These are phyloP conservation scores for Symbiotaphrina buchneri DNA, from an alignment of 495 filamentous ascomycete genomes.

Conservation along the genomic window DNA sequence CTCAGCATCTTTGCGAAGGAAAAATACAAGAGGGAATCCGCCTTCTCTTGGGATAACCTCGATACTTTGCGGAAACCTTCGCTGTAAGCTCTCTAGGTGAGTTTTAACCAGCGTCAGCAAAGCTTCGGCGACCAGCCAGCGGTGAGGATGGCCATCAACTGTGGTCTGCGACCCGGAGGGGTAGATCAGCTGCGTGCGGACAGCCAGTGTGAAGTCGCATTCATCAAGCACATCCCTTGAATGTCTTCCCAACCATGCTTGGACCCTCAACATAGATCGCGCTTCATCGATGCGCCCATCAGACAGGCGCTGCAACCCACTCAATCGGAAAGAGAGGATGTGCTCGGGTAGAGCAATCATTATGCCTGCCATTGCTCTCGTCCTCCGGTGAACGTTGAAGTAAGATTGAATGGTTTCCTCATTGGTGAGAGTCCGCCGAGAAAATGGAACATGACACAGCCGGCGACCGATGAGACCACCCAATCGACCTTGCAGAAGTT, in stretches of 20 bases:
- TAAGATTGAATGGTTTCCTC: conserved; percentile 16
- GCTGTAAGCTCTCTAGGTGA: conserved; percentile 12
- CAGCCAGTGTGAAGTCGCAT: conserved; percentile 26
- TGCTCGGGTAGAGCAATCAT: conserved; percentile 27
- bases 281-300: conserved; percentile 21
- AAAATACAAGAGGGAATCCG: conserved; percentile 17
- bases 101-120: conserved; percentile 17
- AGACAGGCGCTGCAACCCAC: conserved; percentile 10
- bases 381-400: conserved; percentile 11
- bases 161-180: conserved; percentile 12
- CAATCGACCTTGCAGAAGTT: conserved; percentile 21
- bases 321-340: conserved; percentile 26
- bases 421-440: conserved; percentile 11
- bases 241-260: conserved; percentile 18
- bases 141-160: conserved; percentile 11
- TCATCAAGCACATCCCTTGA: conserved; percentile 34
- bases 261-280: conserved; percentile 16
- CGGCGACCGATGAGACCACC: conserved; percentile 23
- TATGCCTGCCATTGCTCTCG: conserved; percentile 12
- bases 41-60: conserved; percentile 14
- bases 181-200: conserved; percentile 17
- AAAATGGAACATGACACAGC: conserved; percentile 25
- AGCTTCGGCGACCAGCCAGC: conserved; percentile 17
- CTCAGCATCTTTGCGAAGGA: conserved; percentile 16
- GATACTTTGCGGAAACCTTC: conserved; percentile 14